These are phyloP conservation scores for Moesziomyces aphidis DNA, from an alignment of 1,284 basidiomycete genomes.

Conservation along the genomic window DNA sequence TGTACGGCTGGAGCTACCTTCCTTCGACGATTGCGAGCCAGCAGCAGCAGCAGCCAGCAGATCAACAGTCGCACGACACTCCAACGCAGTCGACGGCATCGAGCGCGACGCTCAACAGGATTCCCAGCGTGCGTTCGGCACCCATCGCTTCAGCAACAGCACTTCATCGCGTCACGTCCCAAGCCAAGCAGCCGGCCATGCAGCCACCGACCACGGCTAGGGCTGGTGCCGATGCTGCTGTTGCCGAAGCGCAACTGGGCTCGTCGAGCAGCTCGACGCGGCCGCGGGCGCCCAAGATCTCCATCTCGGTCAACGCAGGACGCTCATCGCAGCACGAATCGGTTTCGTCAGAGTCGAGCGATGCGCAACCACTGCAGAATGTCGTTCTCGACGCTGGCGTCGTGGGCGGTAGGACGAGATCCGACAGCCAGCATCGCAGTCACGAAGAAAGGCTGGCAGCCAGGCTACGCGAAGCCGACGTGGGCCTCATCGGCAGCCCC, in stretches of 20 bases:
- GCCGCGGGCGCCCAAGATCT: constrained; percentile 29
- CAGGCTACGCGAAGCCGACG: constrained; percentile 51
- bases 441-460: constrained; percentile 45
- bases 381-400: not conserved
- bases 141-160: constrained; percentile 28
- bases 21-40: constrained; percentile 38
- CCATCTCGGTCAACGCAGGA: constrained; percentile 16
- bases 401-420: constrained; percentile 5
- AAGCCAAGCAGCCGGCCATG: constrained; percentile 1
- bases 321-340: constrained; percentile 1
- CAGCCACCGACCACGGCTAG: too few relatives aligned
- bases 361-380: not conserved
- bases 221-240: too few relatives aligned
- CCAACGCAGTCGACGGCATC: constrained; percentile 34
- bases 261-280: not conserved
- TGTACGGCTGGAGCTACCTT: constrained; percentile 80
- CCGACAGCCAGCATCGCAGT: constrained; percentile 21
- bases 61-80: constrained; percentile 12
- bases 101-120: constrained; percentile 22
- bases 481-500: constrained; percentile 50
- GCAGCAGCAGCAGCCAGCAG: constrained; percentile 17
- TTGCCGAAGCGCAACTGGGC: not conserved
- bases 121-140: constrained; percentile 43
- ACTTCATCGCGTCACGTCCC: constrained; percentile 8
- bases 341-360: too few relatives aligned